Percentiles rank a stretch among this genome's conserved stretches.
Conservation (phyloP, 495 filamentous ascomycete species). For the Neurospora tetrasperma region DNA sequence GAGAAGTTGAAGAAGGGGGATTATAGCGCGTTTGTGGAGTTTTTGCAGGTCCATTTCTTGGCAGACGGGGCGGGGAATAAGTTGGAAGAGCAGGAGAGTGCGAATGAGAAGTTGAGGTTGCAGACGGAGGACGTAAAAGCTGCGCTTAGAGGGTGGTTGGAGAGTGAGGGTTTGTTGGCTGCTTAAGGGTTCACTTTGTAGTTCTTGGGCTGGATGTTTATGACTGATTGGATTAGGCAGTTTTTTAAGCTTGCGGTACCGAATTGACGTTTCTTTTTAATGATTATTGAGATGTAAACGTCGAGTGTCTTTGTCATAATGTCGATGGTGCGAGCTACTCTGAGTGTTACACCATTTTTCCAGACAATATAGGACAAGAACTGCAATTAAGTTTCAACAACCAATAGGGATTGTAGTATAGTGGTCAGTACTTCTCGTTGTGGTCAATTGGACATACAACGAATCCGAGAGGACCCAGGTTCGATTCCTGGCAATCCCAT, state of each 20-base stretch:
- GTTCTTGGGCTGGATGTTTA: too few species aligned
- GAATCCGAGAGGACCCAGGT: not conserved
- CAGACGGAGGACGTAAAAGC: conserved; percentile 17
- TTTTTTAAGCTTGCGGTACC: too few species aligned
- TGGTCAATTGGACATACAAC: not conserved
- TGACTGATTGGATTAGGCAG: too few species aligned
- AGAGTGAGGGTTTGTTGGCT: not conserved
- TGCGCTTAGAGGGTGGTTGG: conserved; percentile 11
- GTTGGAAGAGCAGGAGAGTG: conserved; percentile 22
- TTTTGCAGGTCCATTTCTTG: conserved; percentile 24
- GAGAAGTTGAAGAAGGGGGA: conserved; percentile 35
- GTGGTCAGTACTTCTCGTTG: conserved; percentile 1
- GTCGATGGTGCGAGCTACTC: too few species aligned
- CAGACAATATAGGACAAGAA: too few species aligned
- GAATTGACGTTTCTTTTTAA: too few species aligned
- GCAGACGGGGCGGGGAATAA: conserved; percentile 39
- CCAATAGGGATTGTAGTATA: not conserved
- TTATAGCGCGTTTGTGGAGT: conserved; percentile 31
- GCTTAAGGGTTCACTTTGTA: not conserved
- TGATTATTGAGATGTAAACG: too few species aligned
- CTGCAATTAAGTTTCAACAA: not conserved
- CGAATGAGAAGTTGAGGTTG: conserved; percentile 14
- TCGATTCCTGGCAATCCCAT: not conserved
- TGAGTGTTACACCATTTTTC: too few species aligned
- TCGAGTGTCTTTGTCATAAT: too few species aligned